Evolutionary conservation across 441 rosid species (phyloP).

Genomic region (Flueggea neowawraea): DNA sequence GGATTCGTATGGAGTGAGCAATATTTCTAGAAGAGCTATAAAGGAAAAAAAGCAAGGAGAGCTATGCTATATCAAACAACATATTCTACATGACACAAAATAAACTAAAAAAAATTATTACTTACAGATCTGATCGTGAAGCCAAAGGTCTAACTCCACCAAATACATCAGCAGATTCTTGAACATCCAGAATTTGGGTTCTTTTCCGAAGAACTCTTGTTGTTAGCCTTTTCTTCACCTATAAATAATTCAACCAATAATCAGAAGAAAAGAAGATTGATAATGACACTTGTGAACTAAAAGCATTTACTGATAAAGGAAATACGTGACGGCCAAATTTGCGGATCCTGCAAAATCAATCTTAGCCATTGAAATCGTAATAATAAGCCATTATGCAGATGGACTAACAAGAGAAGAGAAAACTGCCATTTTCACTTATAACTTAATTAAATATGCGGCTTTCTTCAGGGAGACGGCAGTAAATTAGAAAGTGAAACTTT

Average conservation of each 20-base stretch:
- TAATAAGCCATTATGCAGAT: background rate
- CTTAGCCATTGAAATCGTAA: too few species aligned
- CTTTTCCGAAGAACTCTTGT: slow-evolving; percentile 42
- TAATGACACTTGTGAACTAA: background rate
- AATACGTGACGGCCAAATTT: background rate
- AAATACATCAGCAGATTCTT: slow-evolving; percentile 42
- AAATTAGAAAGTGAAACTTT: too few species aligned
- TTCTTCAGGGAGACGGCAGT: too few species aligned
- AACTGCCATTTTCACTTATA: too few species aligned
- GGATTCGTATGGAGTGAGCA: too few species aligned
- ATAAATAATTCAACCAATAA: slow-evolving; percentile 22
- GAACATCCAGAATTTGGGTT: slow-evolving; percentile 41
- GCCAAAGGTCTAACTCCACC: slow-evolving; percentile 56
- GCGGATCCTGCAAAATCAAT: too few species aligned
- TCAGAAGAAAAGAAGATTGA: background rate
- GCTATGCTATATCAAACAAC: background rate
- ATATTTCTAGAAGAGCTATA: too few species aligned
- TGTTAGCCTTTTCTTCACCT: slow-evolving; percentile 52
- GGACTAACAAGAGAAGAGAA: too few species aligned
- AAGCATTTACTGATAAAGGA: background rate
- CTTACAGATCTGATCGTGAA: slow-evolving; percentile 51
- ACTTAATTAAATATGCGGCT: too few species aligned
- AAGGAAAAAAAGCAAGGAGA: too few species aligned
- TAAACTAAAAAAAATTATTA: slow-evolving; percentile 6
- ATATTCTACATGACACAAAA: background rate